Evolutionary conservation across 345 rosid species (phyloP).

Genomic region (Pistacia integerrima): DNA sequence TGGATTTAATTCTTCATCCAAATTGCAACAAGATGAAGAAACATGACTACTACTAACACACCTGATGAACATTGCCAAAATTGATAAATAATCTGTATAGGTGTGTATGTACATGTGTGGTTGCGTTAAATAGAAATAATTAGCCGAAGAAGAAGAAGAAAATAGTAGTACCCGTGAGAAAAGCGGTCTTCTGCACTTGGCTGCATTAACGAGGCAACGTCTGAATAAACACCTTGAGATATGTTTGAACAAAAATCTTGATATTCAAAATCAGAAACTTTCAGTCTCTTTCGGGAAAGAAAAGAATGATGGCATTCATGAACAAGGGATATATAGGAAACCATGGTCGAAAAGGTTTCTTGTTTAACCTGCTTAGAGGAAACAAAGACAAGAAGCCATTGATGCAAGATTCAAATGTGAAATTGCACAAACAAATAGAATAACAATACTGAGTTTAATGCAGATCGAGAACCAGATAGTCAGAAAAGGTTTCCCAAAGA

Average conservation of each 20-base stretch:
- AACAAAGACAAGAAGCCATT: background rate
- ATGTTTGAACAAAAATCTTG: constrained; percentile 23
- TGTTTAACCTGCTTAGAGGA: background rate
- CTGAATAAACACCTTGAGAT: constrained; percentile 34
- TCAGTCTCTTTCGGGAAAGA: constrained; percentile 39
- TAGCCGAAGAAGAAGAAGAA: background rate
- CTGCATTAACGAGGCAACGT: constrained; percentile 24
- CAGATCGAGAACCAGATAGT: background rate
- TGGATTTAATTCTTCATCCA: constrained; percentile 39
- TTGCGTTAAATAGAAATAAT: background rate
- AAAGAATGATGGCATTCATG: constrained; percentile 18
- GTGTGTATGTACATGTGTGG: background rate
- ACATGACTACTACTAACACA: constrained; percentile 28
- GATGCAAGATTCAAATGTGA: background rate
- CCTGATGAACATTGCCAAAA: constrained; percentile 32
- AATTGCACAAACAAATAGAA: background rate
- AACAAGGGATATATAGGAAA: constrained; percentile 42
- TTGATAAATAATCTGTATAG: background rate
- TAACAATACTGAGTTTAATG: background rate
- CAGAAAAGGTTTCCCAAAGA: background rate
- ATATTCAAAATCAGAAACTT: constrained; percentile 30
- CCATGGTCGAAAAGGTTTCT: constrained; percentile 41
- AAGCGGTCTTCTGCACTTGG: constrained; percentile 35
- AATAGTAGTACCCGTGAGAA: constrained; percentile 35
- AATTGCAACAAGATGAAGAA: constrained; percentile 36